These are phyloP conservation scores for Sporisorium sorghi DNA, from an alignment of 1,284 basidiomycete genomes.

Conservation along the genomic window DNA sequence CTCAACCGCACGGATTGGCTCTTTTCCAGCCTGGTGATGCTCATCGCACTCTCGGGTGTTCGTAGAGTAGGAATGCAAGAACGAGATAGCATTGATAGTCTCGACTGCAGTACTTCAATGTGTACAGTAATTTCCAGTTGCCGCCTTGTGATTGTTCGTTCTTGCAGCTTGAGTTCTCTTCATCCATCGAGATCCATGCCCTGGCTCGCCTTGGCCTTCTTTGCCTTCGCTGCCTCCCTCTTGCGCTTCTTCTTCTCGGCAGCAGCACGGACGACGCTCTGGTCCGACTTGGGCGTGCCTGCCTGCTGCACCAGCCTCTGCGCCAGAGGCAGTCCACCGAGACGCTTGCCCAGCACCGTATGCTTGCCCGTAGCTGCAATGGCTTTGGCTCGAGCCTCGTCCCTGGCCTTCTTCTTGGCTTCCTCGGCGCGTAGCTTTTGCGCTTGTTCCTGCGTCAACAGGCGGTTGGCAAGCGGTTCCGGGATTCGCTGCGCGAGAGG, in stretches of 20 bases:
- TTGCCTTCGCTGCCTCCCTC: slow-evolving; percentile 34
- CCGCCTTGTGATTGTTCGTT: no score
- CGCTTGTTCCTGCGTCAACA: slow-evolving; percentile 47
- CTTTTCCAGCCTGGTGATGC: no score
- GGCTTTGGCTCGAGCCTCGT: slow-evolving; percentile 34
- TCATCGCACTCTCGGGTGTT: no score
- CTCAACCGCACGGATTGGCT: no score
- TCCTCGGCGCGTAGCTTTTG: slow-evolving; percentile 48
- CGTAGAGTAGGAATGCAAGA: no score
- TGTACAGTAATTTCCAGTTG: no score
- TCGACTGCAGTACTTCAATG: not conserved
- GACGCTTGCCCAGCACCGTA: slow-evolving; percentile 39
- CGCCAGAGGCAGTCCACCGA: slow-evolving; percentile 44
- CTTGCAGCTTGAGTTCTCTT: no score
- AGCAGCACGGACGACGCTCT: slow-evolving; percentile 30
- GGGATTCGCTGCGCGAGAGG: slow-evolving; percentile 40
- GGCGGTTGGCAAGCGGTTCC: slow-evolving; percentile 47
- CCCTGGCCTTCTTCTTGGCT: slow-evolving; percentile 46
- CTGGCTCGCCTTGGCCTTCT: slow-evolving; percentile 21
- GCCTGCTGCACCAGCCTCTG: slow-evolving; percentile 47
- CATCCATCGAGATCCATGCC: slow-evolving; percentile 40
- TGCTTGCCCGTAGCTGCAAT: slow-evolving; percentile 41
- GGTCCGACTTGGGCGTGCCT: slow-evolving; percentile 47
- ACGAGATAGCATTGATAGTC: not conserved
- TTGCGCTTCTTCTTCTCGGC: slow-evolving; percentile 51